Evolutionary conservation across 2,329 filamentous ascomycete genomes (phyloP), one percentile per base, ranked within the genome.

Genomic region (Coleophoma cylindrospora): DNA sequence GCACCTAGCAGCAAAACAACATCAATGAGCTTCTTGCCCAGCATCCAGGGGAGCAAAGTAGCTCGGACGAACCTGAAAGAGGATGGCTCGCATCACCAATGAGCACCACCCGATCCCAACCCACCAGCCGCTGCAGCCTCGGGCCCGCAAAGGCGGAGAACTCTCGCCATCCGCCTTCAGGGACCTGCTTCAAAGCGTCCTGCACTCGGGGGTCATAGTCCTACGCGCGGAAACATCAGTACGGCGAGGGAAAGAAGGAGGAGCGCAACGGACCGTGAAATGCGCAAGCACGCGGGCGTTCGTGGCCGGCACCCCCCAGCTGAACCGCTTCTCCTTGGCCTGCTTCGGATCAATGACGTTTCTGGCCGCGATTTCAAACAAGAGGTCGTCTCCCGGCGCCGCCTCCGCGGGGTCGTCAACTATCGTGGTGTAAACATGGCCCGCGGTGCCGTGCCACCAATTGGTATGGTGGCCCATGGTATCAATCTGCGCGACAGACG

Each of bases 61-160:
- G 13, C 10, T 33, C n/a, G 12, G 15, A 7, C 43, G 38, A 45
- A 57, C 74, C 74, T 0, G 75, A 76, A 0, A 79, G 66, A 1
- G 77, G 74, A 58, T 81, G 78, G 1, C 75, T 80, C 0, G 76
- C 72, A 54, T 81, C 77, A 9, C 77, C 78, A 1, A 80, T 70
- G 4, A 81, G 66, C 6, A 73, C 77, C 3, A 79, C 57, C 47
- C 70, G 71, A 40, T 70, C 62, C 65, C 70, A 75, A 3, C 63
- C 69, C 2, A 61, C 69, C 3, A 76, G 60, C 2, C 61, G 62
- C 8, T 66, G 54, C 15, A 76, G 55, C 34, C 72, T 68, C 1
- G 73, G 73, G 0, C 74, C 74, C 1, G 74, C 68, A 48, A 75
- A 76, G 0, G 72, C 69, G 4, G 73, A 68, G 38, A 76, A 76